phyloP scores from a whole-genome alignment of 495 filamentous ascomycete species.

The Poronia punctata region DNA sequence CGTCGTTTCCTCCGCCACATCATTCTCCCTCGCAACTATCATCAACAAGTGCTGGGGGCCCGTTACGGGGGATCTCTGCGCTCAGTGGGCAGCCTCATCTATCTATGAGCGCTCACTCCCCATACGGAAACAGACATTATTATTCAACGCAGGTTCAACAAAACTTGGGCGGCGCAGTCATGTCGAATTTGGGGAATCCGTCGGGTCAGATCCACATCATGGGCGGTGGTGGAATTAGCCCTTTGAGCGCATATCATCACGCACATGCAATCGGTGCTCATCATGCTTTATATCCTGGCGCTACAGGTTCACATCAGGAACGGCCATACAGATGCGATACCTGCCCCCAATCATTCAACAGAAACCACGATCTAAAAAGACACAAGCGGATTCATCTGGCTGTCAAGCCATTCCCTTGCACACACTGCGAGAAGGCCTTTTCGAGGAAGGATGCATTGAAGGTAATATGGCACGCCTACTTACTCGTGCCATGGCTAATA shows the following conservation, averaged over 20 bases:
- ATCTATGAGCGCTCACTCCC: slow-evolving; percentile 38
- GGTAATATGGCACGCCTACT: slow-evolving; percentile 40
- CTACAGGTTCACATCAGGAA: slow-evolving; percentile 49
- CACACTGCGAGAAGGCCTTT: slow-evolving; percentile 92
- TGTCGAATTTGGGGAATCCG: slow-evolving; percentile 72
- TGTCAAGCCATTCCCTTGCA: slow-evolving; percentile 92
- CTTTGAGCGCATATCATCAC: slow-evolving; percentile 43
- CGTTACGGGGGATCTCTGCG: slow-evolving; percentile 49
- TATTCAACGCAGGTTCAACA: slow-evolving; percentile 6
- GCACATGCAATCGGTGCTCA: slow-evolving; percentile 51
- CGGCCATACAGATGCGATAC: slow-evolving; percentile 91
- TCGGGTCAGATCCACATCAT: slow-evolving; percentile 62
- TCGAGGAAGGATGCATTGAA: slow-evolving; percentile 95
- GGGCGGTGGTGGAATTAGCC: slow-evolving; percentile 51
- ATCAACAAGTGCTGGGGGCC: slow-evolving; percentile 50
- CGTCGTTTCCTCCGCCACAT: slow-evolving; percentile 42
- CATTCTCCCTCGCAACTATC: slow-evolving; percentile 53
- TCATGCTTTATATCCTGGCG: slow-evolving; percentile 47
- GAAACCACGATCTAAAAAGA: slow-evolving; percentile 94
- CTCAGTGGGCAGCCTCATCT: slow-evolving; percentile 42
- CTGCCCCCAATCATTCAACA: slow-evolving; percentile 89
- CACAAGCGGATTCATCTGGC: slow-evolving; percentile 93
- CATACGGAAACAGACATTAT: slow-evolving; percentile 23
- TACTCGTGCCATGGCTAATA: slow-evolving; percentile 1
- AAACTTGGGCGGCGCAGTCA: slow-evolving; percentile 58